phyloP scores from a whole-genome alignment of 2,329 filamentous ascomycete species.

The Colletotrichum spaethianum region DNA sequence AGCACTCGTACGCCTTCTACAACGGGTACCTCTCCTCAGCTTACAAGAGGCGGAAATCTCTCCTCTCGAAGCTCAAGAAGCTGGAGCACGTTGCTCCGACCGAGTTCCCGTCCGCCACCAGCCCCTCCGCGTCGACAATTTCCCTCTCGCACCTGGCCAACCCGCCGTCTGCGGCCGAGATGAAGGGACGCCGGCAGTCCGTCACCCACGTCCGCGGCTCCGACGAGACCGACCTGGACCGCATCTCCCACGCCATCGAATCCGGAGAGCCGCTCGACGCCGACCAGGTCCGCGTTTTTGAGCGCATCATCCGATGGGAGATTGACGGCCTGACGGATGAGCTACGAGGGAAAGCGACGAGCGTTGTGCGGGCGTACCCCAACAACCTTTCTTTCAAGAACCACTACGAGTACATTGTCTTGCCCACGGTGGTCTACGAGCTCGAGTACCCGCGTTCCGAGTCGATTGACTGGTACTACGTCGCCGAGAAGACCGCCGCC shows the following conservation, averaged over 20 bases:
- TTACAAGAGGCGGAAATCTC: slow-evolving; percentile 63
- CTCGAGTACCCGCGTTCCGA: slow-evolving; percentile 81
- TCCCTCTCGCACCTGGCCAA: slow-evolving; percentile 61
- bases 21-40: slow-evolving; percentile 79
- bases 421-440: slow-evolving; percentile 86
- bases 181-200: slow-evolving; percentile 58
- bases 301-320: slow-evolving; percentile 76
- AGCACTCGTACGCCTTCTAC: slow-evolving; percentile 85
- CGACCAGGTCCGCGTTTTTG: slow-evolving; percentile 75
- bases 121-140: slow-evolving; percentile 57
- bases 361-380: slow-evolving; percentile 70
- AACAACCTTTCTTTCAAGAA: slow-evolving; percentile 76
- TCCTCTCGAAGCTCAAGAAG: slow-evolving; percentile 67
- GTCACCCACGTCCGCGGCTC: slow-evolving; percentile 50
- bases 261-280: slow-evolving; percentile 71
- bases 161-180: slow-evolving; percentile 54
- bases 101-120: slow-evolving; percentile 57
- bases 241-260: slow-evolving; percentile 74
- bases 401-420: slow-evolving; percentile 80
- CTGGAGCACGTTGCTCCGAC: slow-evolving; percentile 68
- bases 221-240: slow-evolving; percentile 69
- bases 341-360: slow-evolving; percentile 73
- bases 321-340: slow-evolving; percentile 76
- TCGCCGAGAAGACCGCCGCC: slow-evolving; percentile 78
- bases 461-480: slow-evolving; percentile 80